Evolutionary conservation across 305 asterid species (phyloP), one percentile per base, ranked within the genome.

Genomic region (Rubia tinctorum): DNA sequence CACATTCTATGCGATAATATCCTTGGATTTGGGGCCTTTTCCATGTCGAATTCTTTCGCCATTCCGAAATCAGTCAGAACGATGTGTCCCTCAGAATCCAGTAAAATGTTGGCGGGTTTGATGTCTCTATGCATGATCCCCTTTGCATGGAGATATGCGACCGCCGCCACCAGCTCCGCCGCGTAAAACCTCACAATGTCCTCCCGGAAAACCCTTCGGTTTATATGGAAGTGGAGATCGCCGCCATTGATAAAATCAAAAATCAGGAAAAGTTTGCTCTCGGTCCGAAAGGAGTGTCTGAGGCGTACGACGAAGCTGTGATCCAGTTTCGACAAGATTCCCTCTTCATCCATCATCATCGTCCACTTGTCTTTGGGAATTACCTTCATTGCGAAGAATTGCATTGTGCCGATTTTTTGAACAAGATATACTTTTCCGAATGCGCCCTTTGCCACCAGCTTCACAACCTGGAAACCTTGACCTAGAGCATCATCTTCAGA

Each of bases 341-440:
- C 89, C 85, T 90, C 85, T 86, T 92, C 98, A 80, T 87, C 87
- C 79, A 89, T 88, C 90, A 90, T 93, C 86, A 88, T 77, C 69
- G 85, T 76, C 79, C 7, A 1, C 5, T 15, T 89, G 80, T 93
- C 96, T 74, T 89, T 93, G 12, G 91, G 83, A 91, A 91, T 83
- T 68, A 93, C 96, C 80, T 91, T 93, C 97, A 91, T 93, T 0
- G 98, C 98, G 15, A 84, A 85, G 56, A 91, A 88, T 67, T 89
- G 97, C 12, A 87, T 80, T 18, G 98, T 80, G 59, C 89, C 91
- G 51, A 53, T 81, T 75, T 88, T 87, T 75, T 84, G 85, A 76
- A 93, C 97, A 80, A 87, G 96, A 84, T 84, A 93, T 61, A 93
- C 98, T 85, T 91, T 93, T 10, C 86, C 98, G 73, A 89, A 93